Conservation (phyloP, 2,329 filamentous ascomycete species). For the Aspergillus alliaceus region DNA sequence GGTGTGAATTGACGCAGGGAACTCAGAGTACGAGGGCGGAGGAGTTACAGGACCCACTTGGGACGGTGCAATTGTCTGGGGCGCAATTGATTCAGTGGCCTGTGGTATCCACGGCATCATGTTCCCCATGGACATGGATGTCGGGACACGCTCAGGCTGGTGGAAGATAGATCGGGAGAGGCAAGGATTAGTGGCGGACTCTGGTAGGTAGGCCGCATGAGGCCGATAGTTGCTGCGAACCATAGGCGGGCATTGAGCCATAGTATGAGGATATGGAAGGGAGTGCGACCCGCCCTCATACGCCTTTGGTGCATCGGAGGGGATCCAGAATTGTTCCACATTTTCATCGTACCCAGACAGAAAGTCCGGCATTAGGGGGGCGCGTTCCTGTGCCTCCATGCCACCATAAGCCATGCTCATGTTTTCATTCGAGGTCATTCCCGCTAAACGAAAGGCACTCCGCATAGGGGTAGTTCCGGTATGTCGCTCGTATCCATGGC, state of each 20-base stretch:
- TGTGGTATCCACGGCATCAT: conserved; percentile 38
- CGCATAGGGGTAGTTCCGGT: conserved; percentile 33
- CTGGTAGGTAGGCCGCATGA: conserved; percentile 35
- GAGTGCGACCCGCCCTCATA: conserved; percentile 29
- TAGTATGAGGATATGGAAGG: conserved; percentile 34
- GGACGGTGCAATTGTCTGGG: conserved; percentile 38
- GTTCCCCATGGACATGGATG: conserved; percentile 38
- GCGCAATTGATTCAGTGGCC: conserved; percentile 31
- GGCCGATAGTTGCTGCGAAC: conserved; percentile 35
- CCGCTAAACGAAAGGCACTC: conserved; percentile 36
- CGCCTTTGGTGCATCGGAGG: conserved; percentile 36
- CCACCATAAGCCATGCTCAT: conserved; percentile 34
- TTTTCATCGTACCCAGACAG: conserved; percentile 39
- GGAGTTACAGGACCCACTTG: conserved; percentile 39
- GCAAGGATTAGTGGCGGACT: conserved; percentile 40
- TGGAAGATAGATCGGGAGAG: conserved; percentile 40
- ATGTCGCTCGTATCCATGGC: conserved; percentile 30
- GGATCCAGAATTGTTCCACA: conserved; percentile 39
- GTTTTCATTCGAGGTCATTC: conserved; percentile 33
- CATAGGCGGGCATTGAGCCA: conserved; percentile 38
- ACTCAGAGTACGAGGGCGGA: conserved; percentile 39
- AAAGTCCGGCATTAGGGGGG: conserved; percentile 37
- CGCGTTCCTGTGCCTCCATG: conserved; percentile 35
- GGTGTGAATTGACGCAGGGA: conserved; percentile 32
- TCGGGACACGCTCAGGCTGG: conserved; percentile 34